Base-by-base conservation (phyloP, 2,329 filamentous ascomycete genomes). In the Ascocoryne sarcoides region DNA sequence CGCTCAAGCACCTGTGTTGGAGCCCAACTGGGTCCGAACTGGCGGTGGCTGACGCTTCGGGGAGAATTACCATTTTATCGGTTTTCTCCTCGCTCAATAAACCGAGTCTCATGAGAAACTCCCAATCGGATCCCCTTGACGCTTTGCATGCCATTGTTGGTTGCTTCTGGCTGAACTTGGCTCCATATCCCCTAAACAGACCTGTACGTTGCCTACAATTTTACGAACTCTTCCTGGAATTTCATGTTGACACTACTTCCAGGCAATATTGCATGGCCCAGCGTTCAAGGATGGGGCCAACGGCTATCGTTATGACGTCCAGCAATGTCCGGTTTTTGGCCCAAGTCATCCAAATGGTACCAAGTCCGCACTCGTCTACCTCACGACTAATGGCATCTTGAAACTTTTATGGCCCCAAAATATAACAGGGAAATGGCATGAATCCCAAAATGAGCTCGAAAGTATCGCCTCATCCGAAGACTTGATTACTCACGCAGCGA, bases 1-100 rank as follows among this genome's bases (percentile, higher is more conserved):
- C 75, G 3, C 69, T 95, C 30, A 78, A 84, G 14, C 89, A 95
- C 62, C 64, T 98, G 8, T 80, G 77, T 38, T 96, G 89, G 87
- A 84, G 84, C 36, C 64, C 70, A 0, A 71, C 74, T 4, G 82
- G 77, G 26, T 79, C 81, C 2, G 92, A 96, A 52, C 70, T 98
- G 40, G 89, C 88, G 2, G 75, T 92, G 14, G 72, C 92, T 44
- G 90, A 96, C 61, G 73, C 79, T 19, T 76, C 78, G 17, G 92
- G 90, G 4, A 76, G 85, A 42, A 74, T 95, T 16, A 74, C 79
- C 44, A 78, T 95, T 39, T 73, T 89, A 50, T 78, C 73, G 34
- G 80, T 88, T 50, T 73, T 75, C 12, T 75, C 81, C 46, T 76
- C 79, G 5, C 63, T 95, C 33, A 94, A 95, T 56, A 76, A 79